These are phyloP conservation scores for Pisolithus microcarpus DNA, from an alignment of 768 basidiomycete genomes.

Conservation along the genomic window DNA sequence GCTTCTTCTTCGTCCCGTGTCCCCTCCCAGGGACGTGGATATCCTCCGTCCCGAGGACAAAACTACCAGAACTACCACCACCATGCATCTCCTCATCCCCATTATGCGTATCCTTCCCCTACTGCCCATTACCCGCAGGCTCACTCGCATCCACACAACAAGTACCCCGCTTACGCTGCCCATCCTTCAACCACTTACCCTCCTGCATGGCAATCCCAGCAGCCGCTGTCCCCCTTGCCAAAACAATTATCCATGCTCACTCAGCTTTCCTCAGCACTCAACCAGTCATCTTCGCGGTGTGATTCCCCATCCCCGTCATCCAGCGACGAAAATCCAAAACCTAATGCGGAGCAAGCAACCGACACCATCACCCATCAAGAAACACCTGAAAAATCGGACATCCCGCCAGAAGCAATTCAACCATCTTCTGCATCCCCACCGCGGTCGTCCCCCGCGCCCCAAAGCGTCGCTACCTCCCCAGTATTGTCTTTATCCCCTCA, in stretches of 20 bases:
- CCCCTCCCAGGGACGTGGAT: constrained; percentile 28
- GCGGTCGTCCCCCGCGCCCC: background rate
- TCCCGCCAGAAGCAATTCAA: constrained; percentile 14
- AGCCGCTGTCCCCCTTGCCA: constrained; percentile 50
- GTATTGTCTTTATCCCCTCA: constrained; percentile 5
- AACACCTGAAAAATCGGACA: constrained; percentile 1
- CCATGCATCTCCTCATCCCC: constrained; percentile 25
- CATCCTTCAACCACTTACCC: constrained; percentile 26
- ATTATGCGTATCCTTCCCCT: constrained; percentile 26
- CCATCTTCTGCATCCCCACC: constrained; percentile 9
- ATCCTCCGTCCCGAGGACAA: constrained; percentile 31
- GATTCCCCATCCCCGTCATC: background rate
- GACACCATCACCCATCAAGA: background rate
- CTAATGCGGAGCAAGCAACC: background rate
- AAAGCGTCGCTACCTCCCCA: background rate
- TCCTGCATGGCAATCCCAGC: constrained; percentile 41
- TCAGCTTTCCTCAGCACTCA: constrained; percentile 11
- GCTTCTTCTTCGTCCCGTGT: constrained; percentile 32
- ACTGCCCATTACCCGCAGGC: constrained; percentile 22
- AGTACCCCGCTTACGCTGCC: constrained; percentile 9
- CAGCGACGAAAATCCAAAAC: constrained; percentile 3
- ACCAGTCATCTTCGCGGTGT: background rate
- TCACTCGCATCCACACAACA: constrained; percentile 7
- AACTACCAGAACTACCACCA: constrained; percentile 33
- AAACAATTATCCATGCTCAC: constrained; percentile 55